Base-by-base conservation (phyloP, 148 eudicot genomes). In the Salicornia ramosissima region DNA sequence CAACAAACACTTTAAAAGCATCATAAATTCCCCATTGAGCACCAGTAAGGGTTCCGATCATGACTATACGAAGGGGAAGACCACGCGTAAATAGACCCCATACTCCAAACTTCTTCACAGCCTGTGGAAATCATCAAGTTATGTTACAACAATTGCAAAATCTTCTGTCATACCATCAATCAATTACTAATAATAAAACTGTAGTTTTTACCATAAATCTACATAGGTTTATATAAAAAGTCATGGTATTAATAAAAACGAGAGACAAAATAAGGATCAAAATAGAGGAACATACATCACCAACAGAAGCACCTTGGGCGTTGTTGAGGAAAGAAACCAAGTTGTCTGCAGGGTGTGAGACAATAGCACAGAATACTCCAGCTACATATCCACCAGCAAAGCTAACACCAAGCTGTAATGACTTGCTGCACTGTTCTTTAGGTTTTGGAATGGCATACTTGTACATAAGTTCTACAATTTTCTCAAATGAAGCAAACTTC, bases 1-100 rank as follows among this genome's bases (percentile, higher is more conserved):
- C 95, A 68, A 83, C 88, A 45, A 74, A 85, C 22, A 89, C 91
- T 80, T 89, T 89, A 78, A 83, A 85, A 29, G 86, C 82, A 71
- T 89, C 96, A 64, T 89, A 89, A 29, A 89, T 86, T 21, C 79
- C 84, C 95, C 95, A 89, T 62, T 89, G 95, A 22, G 83, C 84
- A 39, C 89, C 95, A 15, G 95, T 89, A 39, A 89, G 95, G 4
- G 90, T 83, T 54, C 95, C 95, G 42, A 89, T 80, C 95, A 86
- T 86, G 79, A 89, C 81, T 36, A 89, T 85, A 68, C 95, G 91
- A 59, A 86, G 89, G 53, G 95, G 95, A 64, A 89, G 95, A 28
- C 95, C 95, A 14, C 91, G 86, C 4, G 89, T 89, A 45, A 80
- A 83, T 61, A 89, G 59, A 61, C 95, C 91, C 80, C 66, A 60